Evolutionary conservation across 139 green algal species (phyloP), one percentile per base, ranked within the genome.

Genomic region (Parachlorella kessleri): DNA sequence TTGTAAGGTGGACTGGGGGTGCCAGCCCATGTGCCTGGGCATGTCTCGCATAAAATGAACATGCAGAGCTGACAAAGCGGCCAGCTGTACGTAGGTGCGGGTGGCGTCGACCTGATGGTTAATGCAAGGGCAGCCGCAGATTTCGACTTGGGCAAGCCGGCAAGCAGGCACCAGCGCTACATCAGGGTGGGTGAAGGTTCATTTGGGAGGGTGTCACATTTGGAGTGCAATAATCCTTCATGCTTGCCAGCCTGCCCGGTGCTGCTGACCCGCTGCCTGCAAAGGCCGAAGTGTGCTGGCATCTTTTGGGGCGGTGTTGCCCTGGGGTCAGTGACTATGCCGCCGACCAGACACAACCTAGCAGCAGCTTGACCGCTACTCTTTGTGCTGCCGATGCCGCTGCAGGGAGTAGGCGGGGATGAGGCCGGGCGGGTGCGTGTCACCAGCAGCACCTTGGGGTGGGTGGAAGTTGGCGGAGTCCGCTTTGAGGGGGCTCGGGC

Each of bases 41-140:
- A n/a, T n/a, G n/a, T n/a, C n/a, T n/a, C n/a, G n/a, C n/a, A n/a
- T n/a, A n/a, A n/a, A n/a, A n/a, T n/a, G n/a, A n/a, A n/a, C n/a
- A n/a, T n/a, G n/a, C n/a, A n/a, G n/a, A n/a, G n/a, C n/a, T n/a
- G n/a, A n/a, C n/a, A n/a, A n/a, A n/a, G n/a, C n/a, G n/a, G n/a
- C 32, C 82, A 85, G 82, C 39, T 87, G 26, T 80, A 85, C 63
- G 65, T 70, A n/a, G 82, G 82, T 33, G 82, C 82, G 5, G 82
- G 82, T 28, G 79, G 82, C 14, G 74, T 80, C 39, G 75, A 70
- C 23, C 26, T 53, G 5, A 87, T 87, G 82, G 76, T 87, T 35
- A 85, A 87, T 70, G 26, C 37, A 6, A 48, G 68, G 30, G 77
- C 77, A 32, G 77, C 35, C 55, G 26, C 30, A 3, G 42, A 84